A percentile compares a stretch with the other conserved stretches of the same genome.
phyloP scores from a whole-genome alignment of 768 basidiomycete species.

The Lactifluus volemus region DNA sequence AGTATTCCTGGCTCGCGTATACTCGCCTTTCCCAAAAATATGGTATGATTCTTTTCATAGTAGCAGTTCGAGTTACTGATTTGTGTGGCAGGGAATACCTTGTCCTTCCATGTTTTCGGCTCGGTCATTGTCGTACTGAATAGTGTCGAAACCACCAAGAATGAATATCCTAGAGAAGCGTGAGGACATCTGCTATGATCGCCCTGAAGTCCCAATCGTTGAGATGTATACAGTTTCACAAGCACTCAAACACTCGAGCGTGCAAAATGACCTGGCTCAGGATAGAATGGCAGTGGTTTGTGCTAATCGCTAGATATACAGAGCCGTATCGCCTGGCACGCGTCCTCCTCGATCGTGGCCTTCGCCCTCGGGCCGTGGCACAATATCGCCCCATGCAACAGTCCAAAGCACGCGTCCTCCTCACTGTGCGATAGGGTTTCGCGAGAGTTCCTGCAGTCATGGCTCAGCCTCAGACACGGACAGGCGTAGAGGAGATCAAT shows the following conservation, averaged over 20 bases:
- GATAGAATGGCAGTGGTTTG: background rate
- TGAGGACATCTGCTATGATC: slow-evolving; percentile 27
- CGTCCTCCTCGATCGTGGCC: background rate
- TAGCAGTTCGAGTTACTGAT: background rate
- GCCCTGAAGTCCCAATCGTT: background rate
- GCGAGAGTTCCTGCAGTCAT: no score
- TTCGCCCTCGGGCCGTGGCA: background rate
- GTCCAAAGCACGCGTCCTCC: background rate
- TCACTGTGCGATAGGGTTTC: background rate
- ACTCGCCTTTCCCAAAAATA: background rate
- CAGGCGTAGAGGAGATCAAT: no score
- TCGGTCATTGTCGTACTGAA: slow-evolving; percentile 43
- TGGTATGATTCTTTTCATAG: background rate
- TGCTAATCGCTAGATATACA: background rate
- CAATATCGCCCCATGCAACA: background rate
- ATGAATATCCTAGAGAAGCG: slow-evolving; percentile 46
- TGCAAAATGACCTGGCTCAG: background rate
- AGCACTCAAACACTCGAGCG: no score
- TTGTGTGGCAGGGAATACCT: background rate
- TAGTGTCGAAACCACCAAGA: slow-evolving; percentile 34
- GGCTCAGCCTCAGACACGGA: no score
- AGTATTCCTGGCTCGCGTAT: background rate
- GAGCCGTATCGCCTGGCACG: background rate
- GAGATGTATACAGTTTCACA: background rate
- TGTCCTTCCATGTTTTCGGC: slow-evolving; percentile 31